Evolutionary conservation across 345 rosid species (phyloP), one percentile per base, ranked within the genome.

Genomic region (Chamaenerion angustifolium): DNA sequence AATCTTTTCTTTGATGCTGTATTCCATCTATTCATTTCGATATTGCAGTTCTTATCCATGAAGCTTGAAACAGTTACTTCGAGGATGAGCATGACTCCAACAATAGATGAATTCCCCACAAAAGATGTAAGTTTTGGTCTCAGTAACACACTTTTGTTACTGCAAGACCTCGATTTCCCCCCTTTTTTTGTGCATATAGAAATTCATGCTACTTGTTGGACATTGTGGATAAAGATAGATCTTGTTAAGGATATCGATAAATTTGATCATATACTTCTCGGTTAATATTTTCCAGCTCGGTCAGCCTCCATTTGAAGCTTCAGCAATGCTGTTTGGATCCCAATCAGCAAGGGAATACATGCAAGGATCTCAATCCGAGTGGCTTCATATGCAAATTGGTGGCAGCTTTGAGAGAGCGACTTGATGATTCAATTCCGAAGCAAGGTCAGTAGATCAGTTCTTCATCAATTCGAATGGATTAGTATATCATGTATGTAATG

Each of bases 1-100:
- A n/a, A n/a, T n/a, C n/a, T n/a, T n/a, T n/a, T n/a, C n/a, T n/a
- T n/a, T n/a, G n/a, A n/a, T n/a, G n/a, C n/a, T n/a, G n/a, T n/a
- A n/a, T n/a, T 21, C 25, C 25, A 21, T 21, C 25, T 1, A 21
- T 21, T 21, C 25, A 21, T 21, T 21, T 69, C 47, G 49, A 12
- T 52, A 54, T 42, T 68, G 63, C 74, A 87, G 98, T 87, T 87
- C 73, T 66, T 90, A 49, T 90, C 98, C 40, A 78, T 90, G 93
- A 87, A 90, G 72, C 92, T 90, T 18, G 96, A 90, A 78, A 75
- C 80, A 19, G 90, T 92, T 46, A 87, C 80, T 68, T 75, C 94
- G 13, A 69, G 90, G 66, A 65, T 76, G 58, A 70, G 42, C 63
- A 41, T 65, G 56, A 65, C 49, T 60, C 82, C 87, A 3, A 64